phyloP scores from a whole-genome alignment of 768 basidiomycete genomes.

The Chalciporus pseudorubinellus region DNA sequence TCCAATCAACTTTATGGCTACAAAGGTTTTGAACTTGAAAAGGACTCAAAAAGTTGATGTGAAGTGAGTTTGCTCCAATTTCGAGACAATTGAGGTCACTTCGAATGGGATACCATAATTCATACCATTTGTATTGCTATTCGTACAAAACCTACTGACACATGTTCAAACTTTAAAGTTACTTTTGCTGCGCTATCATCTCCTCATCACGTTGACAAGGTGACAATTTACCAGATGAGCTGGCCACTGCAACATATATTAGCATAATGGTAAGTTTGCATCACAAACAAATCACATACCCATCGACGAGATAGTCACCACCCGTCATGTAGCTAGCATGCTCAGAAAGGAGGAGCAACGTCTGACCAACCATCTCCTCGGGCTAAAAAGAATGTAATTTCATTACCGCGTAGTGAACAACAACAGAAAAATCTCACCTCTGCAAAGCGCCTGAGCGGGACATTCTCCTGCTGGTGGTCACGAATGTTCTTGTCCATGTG shows the following conservation, averaged over 20 bases:
- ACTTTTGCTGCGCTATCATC: not conserved
- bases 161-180: not conserved
- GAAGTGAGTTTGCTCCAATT: no score
- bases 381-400: slow-evolving; percentile 35
- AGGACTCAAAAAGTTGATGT: no score
- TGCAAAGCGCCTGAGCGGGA: slow-evolving; percentile 59
- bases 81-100: no score
- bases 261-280: no score
- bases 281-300: slow-evolving; percentile 35
- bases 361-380: slow-evolving; percentile 55
- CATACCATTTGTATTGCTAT: not conserved
- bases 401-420: fast-evolving
- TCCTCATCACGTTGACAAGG: not conserved
- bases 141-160: not conserved
- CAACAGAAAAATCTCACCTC: slow-evolving; percentile 31
- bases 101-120: no score
- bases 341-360: slow-evolving; percentile 51
- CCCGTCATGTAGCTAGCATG: slow-evolving; percentile 58
- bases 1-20: no score
- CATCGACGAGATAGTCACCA: slow-evolving; percentile 54
- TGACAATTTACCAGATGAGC: slow-evolving; percentile 26
- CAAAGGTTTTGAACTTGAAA: no score
- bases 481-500: slow-evolving; percentile 49
- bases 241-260: no score
- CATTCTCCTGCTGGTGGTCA: slow-evolving; percentile 46